These are phyloP conservation scores for Coniochaeta ligniaria DNA, from an alignment of 2,329 filamentous ascomycete genomes.

Conservation along the genomic window DNA sequence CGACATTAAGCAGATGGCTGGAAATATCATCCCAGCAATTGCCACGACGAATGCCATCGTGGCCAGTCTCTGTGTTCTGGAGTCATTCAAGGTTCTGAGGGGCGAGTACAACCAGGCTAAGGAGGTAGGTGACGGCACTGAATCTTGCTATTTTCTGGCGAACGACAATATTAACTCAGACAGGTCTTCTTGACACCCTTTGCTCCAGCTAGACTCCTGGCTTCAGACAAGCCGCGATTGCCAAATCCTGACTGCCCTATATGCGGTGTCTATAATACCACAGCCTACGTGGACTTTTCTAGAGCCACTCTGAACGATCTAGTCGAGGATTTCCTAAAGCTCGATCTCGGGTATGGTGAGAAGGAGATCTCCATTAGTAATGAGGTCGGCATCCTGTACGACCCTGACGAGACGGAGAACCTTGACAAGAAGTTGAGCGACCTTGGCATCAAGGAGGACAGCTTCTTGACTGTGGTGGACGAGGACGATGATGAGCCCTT, in stretches of 20 bases:
- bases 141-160: neutral
- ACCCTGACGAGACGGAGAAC: conserved; percentile 83
- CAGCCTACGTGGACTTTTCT: conserved; percentile 59
- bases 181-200: conserved; percentile 74
- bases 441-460: conserved; percentile 65
- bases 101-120: conserved; percentile 64
- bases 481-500: conserved; percentile 67
- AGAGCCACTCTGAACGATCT: conserved; percentile 72
- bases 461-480: conserved; percentile 79
- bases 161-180: conserved; percentile 1
- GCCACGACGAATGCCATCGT: conserved; percentile 97
- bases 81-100: conserved; percentile 84
- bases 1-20: conserved; percentile 98
- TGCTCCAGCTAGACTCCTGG: conserved; percentile 47
- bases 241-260: conserved; percentile 81
- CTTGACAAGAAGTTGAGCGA: conserved; percentile 71
- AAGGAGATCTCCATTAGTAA: conserved; percentile 72
- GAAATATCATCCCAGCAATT: conserved; percentile 97
- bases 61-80: conserved; percentile 82
- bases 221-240: conserved; percentile 44
- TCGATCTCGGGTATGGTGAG: conserved; percentile 68
- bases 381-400: conserved; percentile 74
- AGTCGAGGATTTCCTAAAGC: conserved; percentile 65
- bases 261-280: conserved; percentile 67
- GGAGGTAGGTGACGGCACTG: conserved; percentile 46